Conservation (phyloP, 345 rosid genomes). For the Anastatica hierochuntica region DNA sequence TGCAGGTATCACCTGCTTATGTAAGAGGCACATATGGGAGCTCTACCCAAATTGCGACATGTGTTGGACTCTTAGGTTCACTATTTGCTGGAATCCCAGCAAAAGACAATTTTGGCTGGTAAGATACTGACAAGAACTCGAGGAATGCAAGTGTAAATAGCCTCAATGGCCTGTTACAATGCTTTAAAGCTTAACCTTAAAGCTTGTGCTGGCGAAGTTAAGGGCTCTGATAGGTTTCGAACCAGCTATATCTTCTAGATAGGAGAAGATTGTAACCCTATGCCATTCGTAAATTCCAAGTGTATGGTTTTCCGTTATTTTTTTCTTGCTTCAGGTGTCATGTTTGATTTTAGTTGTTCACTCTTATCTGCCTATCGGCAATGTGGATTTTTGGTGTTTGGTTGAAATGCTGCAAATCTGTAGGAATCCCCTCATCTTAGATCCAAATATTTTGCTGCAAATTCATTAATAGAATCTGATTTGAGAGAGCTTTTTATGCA, state of each 20-base stretch:
- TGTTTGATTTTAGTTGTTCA: not conserved
- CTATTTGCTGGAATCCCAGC: constrained; percentile 72
- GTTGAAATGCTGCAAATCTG: not conserved
- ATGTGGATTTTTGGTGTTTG: not conserved
- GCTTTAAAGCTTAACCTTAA: not conserved
- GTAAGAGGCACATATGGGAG: constrained; percentile 93
- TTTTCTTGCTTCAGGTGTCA: constrained; percentile 5
- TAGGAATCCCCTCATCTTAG: not conserved
- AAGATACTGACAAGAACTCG: constrained; percentile 23
- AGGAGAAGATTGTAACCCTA: not conserved
- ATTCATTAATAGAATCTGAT: constrained; percentile 4
- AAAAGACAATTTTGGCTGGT: constrained; percentile 66
- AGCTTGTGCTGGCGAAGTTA: constrained; percentile 1
- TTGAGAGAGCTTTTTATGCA: no score
- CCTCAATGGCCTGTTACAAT: constrained; percentile 6
- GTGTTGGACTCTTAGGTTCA: constrained; percentile 71
- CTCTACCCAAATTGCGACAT: constrained; percentile 70
- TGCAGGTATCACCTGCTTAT: constrained; percentile 80
- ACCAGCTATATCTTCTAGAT: constrained; percentile 2
- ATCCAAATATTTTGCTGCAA: not conserved
- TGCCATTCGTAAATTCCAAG: constrained; percentile 3
- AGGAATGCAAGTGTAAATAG: not conserved
- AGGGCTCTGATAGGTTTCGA: not conserved
- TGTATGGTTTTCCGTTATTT: constrained; percentile 3
- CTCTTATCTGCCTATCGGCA: not conserved